Percentiles rank a stretch among this genome's conserved stretches.
Conservation (phyloP, 208 protist genomes). For the Trypanosoma boissoni region DNA sequence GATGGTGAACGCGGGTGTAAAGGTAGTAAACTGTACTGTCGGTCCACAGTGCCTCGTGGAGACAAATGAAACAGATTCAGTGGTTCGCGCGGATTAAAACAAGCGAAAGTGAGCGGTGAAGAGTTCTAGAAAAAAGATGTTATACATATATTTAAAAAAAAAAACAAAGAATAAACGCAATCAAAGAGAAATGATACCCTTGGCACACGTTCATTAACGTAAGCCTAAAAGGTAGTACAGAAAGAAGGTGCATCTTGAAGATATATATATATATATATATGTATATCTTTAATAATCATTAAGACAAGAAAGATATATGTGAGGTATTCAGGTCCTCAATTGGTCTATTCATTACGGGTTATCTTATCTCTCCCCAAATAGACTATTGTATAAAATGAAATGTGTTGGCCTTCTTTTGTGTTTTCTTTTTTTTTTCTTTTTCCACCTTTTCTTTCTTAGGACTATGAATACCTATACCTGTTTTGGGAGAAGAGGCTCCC, state of each 20-base stretch:
- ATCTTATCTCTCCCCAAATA: no score
- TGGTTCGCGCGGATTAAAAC: slow-evolving; percentile 12
- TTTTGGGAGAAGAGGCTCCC: no score
- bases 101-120: no score
- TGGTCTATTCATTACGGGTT: no score
- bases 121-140: not conserved
- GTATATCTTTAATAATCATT: no score
- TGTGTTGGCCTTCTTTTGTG: not conserved
- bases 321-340: no score
- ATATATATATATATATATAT: slow-evolving; percentile 2
- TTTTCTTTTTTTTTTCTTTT: not conserved
- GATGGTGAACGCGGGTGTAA: slow-evolving; percentile 37
- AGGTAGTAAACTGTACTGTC: slow-evolving; percentile 48
- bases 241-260: no score
- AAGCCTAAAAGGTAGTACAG: no score
- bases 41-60: slow-evolving; percentile 58
- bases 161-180: not conserved
- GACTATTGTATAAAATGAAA: no score
- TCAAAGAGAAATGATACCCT: not conserved
- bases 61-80: slow-evolving; percentile 38
- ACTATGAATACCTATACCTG: no score
- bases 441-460: not conserved
- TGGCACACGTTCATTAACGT: no score
- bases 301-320: no score
- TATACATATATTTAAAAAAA: not conserved